phyloP scores from a whole-genome alignment of 2,329 filamentous ascomycete genomes.

The Elsinoe necatrix region DNA sequence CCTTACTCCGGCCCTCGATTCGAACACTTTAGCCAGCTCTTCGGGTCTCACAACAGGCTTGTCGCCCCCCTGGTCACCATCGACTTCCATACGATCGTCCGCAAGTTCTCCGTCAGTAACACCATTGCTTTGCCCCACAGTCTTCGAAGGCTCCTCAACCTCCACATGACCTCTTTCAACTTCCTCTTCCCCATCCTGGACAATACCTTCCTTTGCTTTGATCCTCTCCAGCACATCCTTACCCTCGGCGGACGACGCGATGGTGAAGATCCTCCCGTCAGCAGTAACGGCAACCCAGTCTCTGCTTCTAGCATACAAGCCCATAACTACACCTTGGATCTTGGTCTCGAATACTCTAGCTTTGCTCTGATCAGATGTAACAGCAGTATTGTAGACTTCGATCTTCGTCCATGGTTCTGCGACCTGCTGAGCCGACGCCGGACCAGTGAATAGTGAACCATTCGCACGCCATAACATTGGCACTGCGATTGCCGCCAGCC shows the following conservation, averaged over 20 bases:
- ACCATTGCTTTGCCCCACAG: background rate
- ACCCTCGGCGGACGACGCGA: background rate
- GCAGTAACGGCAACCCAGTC: background rate
- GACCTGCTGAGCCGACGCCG: background rate
- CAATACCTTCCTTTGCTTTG: background rate
- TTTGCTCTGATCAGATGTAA: background rate
- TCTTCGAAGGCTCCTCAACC: background rate
- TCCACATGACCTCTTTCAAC: constrained; percentile 5
- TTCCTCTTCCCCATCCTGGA: background rate
- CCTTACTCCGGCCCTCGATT: constrained; percentile 56
- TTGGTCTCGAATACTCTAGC: constrained; percentile 1
- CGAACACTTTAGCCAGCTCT: constrained; percentile 61
- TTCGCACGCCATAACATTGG: background rate
- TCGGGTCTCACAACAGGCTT: constrained; percentile 59
- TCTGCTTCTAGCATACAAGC: background rate
- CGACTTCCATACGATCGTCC: constrained; percentile 22
- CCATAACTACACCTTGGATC: constrained; percentile 1
- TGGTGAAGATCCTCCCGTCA: background rate
- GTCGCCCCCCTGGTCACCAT: constrained; percentile 39
- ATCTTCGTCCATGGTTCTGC: constrained; percentile 26
- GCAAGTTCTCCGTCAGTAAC: constrained; percentile 25
- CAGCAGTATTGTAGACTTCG: background rate
- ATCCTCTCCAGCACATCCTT: background rate
- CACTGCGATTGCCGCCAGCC: background rate
- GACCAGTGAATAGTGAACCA: background rate